phyloP scores from a whole-genome alignment of 805 yeast genomes.

The Saturnispora besseyi region DNA sequence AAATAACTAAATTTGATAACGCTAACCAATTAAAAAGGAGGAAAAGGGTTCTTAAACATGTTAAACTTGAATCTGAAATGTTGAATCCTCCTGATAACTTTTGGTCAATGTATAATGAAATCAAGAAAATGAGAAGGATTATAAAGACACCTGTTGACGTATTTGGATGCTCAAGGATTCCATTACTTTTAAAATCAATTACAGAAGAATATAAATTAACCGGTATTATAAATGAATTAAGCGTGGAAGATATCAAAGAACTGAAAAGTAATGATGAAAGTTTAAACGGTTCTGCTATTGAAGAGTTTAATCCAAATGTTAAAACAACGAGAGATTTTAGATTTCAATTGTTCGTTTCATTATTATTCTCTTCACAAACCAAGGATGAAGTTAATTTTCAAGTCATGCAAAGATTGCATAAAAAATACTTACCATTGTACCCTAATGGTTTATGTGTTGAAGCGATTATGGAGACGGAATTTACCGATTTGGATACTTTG shows the following conservation, averaged over 20 bases:
- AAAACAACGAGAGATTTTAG: constrained; percentile 32
- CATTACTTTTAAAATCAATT: constrained; percentile 33
- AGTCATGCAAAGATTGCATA: constrained; percentile 58
- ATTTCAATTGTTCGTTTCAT: constrained; percentile 66
- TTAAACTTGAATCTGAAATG: constrained; percentile 8
- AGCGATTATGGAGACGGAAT: constrained; percentile 42
- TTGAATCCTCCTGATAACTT: constrained; percentile 30
- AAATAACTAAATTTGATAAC: constrained; percentile 6
- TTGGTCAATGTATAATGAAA: constrained; percentile 45
- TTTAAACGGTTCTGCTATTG: constrained; percentile 4
- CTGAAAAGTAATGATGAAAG: background rate
- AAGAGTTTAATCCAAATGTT: constrained; percentile 8
- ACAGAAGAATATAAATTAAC: constrained; percentile 12
- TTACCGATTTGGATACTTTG: constrained; percentile 48
- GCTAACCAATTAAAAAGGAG: constrained; percentile 3
- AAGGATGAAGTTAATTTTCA: constrained; percentile 77
- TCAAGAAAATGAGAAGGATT: constrained; percentile 57
- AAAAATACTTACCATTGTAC: constrained; percentile 33
- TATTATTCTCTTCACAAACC: constrained; percentile 88
- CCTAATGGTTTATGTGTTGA: constrained; percentile 48
- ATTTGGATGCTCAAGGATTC: constrained; percentile 70
- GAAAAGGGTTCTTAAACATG: constrained; percentile 7
- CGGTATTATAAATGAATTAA: constrained; percentile 5
- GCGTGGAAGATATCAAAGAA: constrained; percentile 4
- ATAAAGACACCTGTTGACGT: constrained; percentile 80